Evolutionary conservation across 768 basidiomycete genomes (phyloP), one percentile per base, ranked within the genome.

Genomic region (Leccinum olivaceopallidum): DNA sequence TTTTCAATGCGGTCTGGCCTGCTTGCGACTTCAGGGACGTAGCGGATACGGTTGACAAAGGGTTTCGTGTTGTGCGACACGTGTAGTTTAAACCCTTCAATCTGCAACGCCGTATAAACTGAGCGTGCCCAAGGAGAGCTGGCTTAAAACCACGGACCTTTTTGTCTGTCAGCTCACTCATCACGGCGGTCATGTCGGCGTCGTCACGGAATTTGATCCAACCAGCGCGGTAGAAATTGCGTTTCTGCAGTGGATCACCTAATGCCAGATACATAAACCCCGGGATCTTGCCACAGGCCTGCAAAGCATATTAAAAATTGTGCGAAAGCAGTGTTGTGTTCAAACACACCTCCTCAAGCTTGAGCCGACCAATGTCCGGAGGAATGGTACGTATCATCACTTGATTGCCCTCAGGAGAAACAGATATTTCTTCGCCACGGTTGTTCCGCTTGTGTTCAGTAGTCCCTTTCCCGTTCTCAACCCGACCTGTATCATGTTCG

Each of bases 331-430:
- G 49, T 13, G 57, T 55, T 51, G 13, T 32, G 3, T 32, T 18
- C 0, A 8, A 47, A 75, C 83, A 59, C 60, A 95, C 94, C 75
- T 93, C 91, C 78, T 98, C 95, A 37, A 98, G 80, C 69, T 93
- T 94, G 53, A 89, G 77, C 36, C 95, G 87, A 32, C 92, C 91
- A 67, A 95, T 94, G 65, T 94, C 92, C 26, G 95, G 94, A 52
- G 94, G 94, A 64, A 97, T 94, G 18, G 94, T 95, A 60, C 94
- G 87, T 70, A 97, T 95, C 85, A 95, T 94, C 58, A 97, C 87
- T 70, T 97, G 90, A 66, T 92, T 92, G 24, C 90, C 92, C 67
- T 94, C 91, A 16, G 89, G 84, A 47, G 80, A 76, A 24, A 84
- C 87, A 58, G 85, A 84, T 60, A 84, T 73, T 69, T 94, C 92